These are phyloP conservation scores for Neurospora sp. DNA, from an alignment of 495 filamentous ascomycete species.

Conservation along the genomic window DNA sequence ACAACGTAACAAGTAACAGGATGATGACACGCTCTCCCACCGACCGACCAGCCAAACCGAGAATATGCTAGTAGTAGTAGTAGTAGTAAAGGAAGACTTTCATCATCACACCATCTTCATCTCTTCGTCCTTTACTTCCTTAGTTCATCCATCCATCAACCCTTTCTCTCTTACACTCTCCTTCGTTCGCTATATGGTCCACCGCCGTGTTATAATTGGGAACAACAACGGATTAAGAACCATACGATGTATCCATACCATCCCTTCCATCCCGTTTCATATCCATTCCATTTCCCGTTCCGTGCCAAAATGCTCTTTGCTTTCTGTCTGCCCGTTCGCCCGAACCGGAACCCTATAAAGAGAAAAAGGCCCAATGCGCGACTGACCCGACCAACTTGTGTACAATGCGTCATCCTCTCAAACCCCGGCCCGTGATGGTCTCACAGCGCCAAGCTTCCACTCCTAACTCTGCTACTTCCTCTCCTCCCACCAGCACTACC, in stretches of 20 bases:
- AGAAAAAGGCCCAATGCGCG: background rate
- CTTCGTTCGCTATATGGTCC: background rate
- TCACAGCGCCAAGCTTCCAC: conserved; percentile 17
- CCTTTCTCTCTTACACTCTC: background rate
- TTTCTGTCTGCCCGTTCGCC: background rate
- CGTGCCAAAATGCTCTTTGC: background rate
- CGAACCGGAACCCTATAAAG: background rate
- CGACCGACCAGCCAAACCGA: background rate
- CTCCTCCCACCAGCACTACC: background rate
- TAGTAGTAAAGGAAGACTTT: background rate
- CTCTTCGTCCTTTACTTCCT: background rate
- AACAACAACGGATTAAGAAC: background rate
- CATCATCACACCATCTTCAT: background rate
- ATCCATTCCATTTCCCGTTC: background rate
- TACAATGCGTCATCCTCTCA: background rate
- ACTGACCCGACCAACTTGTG: background rate
- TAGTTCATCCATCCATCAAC: background rate
- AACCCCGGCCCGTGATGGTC: too few species aligned
- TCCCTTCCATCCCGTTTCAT: background rate
- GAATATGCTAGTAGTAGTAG: background rate
- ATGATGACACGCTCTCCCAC: background rate
- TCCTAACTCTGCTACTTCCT: conserved; percentile 11
- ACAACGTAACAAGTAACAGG: background rate
- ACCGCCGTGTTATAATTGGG: background rate
- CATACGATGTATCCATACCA: background rate